Percentiles rank a stretch among this genome's conserved stretches.
Conservation (phyloP, 805 yeast species). For the Yarrowia hollandica region DNA sequence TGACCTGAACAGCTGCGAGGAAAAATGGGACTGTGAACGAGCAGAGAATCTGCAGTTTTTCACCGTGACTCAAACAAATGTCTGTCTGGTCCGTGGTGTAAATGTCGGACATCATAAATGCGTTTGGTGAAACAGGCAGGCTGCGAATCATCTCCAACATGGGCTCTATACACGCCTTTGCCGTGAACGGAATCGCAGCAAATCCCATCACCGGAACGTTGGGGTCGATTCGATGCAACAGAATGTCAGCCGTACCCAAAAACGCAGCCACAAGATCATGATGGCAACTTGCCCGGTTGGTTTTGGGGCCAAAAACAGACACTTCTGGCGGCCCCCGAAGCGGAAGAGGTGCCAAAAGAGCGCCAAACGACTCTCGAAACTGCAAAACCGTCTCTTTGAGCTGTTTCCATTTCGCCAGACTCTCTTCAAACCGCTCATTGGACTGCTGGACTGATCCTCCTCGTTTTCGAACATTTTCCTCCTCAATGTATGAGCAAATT, state of each 20-base stretch:
- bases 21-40: constrained; percentile 16
- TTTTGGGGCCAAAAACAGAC: constrained; percentile 7
- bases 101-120: not conserved
- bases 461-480: constrained; percentile 6
- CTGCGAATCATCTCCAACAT: constrained; percentile 7
- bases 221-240: constrained; percentile 21
- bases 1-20: constrained; percentile 1
- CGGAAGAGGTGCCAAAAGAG: not conserved
- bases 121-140: not conserved
- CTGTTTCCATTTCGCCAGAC: not conserved
- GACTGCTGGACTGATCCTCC: not conserved
- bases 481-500: constrained; percentile 2
- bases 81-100: constrained; percentile 15
- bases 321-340: not conserved
- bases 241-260: not conserved
- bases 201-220: constrained; percentile 6
- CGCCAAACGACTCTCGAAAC: not conserved
- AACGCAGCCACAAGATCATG: constrained; percentile 9
- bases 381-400: not conserved
- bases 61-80: not conserved
- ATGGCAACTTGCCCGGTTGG: not conserved
- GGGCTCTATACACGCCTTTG: constrained; percentile 10
- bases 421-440: not conserved
- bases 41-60: constrained; percentile 15
- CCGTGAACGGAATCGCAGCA: constrained; percentile 15